Evolutionary conservation across 2,329 filamentous ascomycete species (phyloP).

Genomic region (Alternaria panax): DNA sequence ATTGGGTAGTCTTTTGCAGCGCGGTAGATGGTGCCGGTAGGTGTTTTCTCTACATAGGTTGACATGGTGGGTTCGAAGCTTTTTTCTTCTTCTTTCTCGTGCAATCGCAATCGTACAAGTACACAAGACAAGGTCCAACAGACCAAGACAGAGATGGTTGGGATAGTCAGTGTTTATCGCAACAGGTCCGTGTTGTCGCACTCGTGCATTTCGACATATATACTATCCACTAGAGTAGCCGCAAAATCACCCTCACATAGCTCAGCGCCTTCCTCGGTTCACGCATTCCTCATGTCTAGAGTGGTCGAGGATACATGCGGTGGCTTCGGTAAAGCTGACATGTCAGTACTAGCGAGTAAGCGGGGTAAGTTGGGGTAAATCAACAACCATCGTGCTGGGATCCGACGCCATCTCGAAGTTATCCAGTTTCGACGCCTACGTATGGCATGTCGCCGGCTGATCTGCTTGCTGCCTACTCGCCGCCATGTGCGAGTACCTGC

Average conservation of each 20-base stretch:
- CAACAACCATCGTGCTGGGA: background rate
- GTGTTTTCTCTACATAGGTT: constrained; percentile 44
- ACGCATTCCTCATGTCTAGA: background rate
- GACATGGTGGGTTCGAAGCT: constrained; percentile 27
- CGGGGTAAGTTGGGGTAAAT: constrained; percentile 25
- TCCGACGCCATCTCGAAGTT: background rate
- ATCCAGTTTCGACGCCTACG: background rate
- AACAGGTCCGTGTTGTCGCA: background rate
- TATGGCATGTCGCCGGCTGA: background rate
- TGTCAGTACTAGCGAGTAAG: constrained; percentile 34
- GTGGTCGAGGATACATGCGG: background rate
- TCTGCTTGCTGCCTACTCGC: background rate
- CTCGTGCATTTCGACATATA: background rate
- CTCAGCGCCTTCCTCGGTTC: background rate
- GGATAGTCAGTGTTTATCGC: background rate
- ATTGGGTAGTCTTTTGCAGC: constrained; percentile 42
- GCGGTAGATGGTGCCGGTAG: constrained; percentile 40
- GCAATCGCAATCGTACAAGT: background rate
- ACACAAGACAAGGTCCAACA: background rate
- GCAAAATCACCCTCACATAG: background rate
- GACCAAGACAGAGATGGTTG: background rate
- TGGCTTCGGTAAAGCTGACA: constrained; percentile 26
- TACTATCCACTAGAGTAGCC: background rate
- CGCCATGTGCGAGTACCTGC: background rate
- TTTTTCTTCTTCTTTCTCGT: no score